These are phyloP conservation scores for Phytophthora pseudosyringae DNA, from an alignment of 352 stramenopile species.

Conservation along the genomic window DNA sequence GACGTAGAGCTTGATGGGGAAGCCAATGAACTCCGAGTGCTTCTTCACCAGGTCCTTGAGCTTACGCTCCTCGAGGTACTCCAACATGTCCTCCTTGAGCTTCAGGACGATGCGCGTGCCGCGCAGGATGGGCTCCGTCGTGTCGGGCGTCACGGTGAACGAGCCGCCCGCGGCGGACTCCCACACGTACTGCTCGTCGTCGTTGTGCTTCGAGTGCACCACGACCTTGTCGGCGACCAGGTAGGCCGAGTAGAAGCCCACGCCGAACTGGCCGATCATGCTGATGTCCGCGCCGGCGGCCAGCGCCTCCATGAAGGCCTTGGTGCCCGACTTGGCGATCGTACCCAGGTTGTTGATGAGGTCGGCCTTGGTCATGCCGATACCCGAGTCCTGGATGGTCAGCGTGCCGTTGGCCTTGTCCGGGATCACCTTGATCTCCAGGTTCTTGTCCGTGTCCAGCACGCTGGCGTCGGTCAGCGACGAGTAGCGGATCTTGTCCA, in stretches of 20 bases:
- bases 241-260: conserved; percentile 99
- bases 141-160: conserved; percentile 96
- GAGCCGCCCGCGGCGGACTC: conserved; percentile 97
- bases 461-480: conserved; percentile 96
- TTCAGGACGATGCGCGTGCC: conserved; percentile 98
- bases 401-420: conserved; percentile 99
- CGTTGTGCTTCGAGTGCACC: conserved; percentile 99
- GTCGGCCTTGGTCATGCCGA: conserved; percentile 99
- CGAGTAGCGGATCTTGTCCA: conserved; percentile 98
- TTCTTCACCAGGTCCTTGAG: conserved; percentile 99
- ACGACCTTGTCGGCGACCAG: conserved; percentile 99
- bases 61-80: conserved; percentile 99
- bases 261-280: conserved; percentile 99
- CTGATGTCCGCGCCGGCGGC: conserved; percentile 97
- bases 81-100: conserved; percentile 99
- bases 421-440: conserved; percentile 99
- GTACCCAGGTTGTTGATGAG: conserved; percentile 99
- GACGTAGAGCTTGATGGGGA: conserved; percentile 99
- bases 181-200: conserved; percentile 98
- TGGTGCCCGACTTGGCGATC: conserved; percentile 99
- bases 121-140: conserved; percentile 84
- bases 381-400: conserved; percentile 98
- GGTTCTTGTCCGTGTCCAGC: conserved; percentile 96
- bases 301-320: conserved; percentile 99
- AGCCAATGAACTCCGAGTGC: conserved; percentile 99